Percentiles rank a stretch among this genome's conserved stretches.
phyloP scores from a whole-genome alignment of 768 basidiomycete species.

The Mycena rebaudengoi region DNA sequence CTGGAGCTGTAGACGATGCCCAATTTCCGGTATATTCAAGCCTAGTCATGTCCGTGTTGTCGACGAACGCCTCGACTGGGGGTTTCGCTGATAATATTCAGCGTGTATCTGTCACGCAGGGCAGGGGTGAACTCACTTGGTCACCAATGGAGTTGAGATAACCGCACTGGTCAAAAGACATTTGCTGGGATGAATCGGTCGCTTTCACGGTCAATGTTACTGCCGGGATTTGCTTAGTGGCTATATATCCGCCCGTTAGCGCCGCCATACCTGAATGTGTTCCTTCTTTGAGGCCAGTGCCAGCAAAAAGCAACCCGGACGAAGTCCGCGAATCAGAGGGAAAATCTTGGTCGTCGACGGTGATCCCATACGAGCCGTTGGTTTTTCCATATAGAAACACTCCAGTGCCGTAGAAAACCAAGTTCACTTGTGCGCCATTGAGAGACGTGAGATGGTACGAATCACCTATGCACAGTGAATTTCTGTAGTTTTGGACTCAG shows the following conservation, averaged over 20 bases:
- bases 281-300: not conserved
- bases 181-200: slow-evolving; percentile 1
- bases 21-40: slow-evolving; percentile 15
- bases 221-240: too few relatives aligned
- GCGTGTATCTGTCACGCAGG: not conserved
- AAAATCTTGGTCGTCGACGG: not conserved
- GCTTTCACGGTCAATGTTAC: slow-evolving; percentile 13
- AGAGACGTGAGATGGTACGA: slow-evolving; percentile 17
- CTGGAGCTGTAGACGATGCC: not conserved
- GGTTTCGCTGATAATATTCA: not conserved
- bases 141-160: slow-evolving; percentile 3
- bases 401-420: slow-evolving; percentile 16
- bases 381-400: slow-evolving; percentile 8
- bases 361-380: slow-evolving; percentile 9
- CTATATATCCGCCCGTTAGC: too few relatives aligned
- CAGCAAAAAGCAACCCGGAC: not conserved
- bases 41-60: slow-evolving; percentile 13
- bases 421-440: slow-evolving; percentile 9
- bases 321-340: not conserved
- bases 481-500: too few relatives aligned
- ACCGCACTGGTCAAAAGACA: slow-evolving; percentile 22
- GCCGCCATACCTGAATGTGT: slow-evolving; percentile 6
- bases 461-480: too few relatives aligned
- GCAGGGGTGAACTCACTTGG: not conserved
- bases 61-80: slow-evolving; percentile 11